A percentile compares a stretch with the other conserved stretches of the same genome.
phyloP scores from a whole-genome alignment of 1,284 basidiomycete species.

The Heterobasidion occidentale region DNA sequence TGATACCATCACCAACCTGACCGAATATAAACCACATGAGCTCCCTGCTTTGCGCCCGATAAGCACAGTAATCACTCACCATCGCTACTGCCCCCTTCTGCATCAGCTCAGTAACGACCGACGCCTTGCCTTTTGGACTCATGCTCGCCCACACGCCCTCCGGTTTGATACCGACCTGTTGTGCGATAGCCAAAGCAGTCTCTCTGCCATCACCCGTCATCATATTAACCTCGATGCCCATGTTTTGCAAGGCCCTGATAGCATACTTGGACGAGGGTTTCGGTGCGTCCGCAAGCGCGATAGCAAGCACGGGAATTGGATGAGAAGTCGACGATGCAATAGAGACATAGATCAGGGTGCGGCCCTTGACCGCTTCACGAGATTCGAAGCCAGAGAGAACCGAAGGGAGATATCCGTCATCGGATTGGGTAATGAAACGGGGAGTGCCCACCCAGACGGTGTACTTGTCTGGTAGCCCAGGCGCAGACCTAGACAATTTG shows the following conservation, averaged over 20 bases:
- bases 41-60: not conserved
- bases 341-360: constrained; percentile 81
- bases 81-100: constrained; percentile 77
- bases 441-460: constrained; percentile 72
- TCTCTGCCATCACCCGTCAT: constrained; percentile 84
- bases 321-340: constrained; percentile 30
- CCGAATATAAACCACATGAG: not conserved
- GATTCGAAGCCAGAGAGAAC: constrained; percentile 56
- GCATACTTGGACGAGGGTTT: constrained; percentile 80
- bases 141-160: constrained; percentile 84
- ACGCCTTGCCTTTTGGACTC: constrained; percentile 89
- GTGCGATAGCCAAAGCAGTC: constrained; percentile 82
- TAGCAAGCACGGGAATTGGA: constrained; percentile 25
- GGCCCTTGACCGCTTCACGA: constrained; percentile 63
- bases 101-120: constrained; percentile 74
- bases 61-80: constrained; percentile 39
- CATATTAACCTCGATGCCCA: constrained; percentile 89
- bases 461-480: constrained; percentile 29
- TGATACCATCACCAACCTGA: constrained; percentile 97
- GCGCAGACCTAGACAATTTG: constrained; percentile 22
- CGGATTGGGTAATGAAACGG: constrained; percentile 53
- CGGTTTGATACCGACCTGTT: constrained; percentile 76
- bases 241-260: constrained; percentile 67
- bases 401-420: constrained; percentile 44
- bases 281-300: constrained; percentile 80